Base-by-base conservation (phyloP, 495 filamentous ascomycete genomes). In the Xylaria bambusicola region DNA sequence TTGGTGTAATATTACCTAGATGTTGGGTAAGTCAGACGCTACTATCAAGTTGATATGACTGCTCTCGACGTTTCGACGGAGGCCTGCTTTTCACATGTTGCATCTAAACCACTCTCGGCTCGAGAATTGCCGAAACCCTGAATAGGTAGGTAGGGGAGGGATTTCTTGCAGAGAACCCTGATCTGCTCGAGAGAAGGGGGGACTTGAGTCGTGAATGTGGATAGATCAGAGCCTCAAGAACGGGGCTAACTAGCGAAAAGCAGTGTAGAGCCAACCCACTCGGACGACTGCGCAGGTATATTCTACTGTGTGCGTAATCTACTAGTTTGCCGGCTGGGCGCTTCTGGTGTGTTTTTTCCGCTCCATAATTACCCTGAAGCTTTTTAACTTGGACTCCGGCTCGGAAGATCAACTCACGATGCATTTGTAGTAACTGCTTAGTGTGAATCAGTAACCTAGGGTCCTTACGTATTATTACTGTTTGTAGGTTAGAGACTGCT, bases 181-280 rank as follows among this genome's bases (percentile, higher is more conserved):
- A n/a, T n/a, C 31, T 13, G 31, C 50, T 27, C 27, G 10, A 6
- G 2, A 24, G 24, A 46, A 50, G 48, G 47, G 36, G 44, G 26
- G 54, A 29, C 45, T 23, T 56, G 53, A 56, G 24, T 35, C 42
- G 42, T 56, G 53, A 24, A 54, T 47, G 41, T 35, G 50, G 50
- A 41, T 52, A 52, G 7, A 15, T 52, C 23, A 40, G 50, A 54
- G 38, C 52, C 26, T 54, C 52, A 36, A 54, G 36, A n/a, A n/a
- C 52, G 20, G 15, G 36, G 36, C 36, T 15, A 38, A n/a, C 6
- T 38, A 38, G 36, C 3, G 36, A 15, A 38, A 38, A 38, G 3
- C 6, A 38, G 3, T 15, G 6, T 3, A 10, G 15, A 33, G 29
- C 23, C 40, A 21, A 36, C 51, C 21, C 23, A 24, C 36, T 23